Conservation (phyloP, 129 eudicot genomes). For the Flaveria ramosissima region DNA sequence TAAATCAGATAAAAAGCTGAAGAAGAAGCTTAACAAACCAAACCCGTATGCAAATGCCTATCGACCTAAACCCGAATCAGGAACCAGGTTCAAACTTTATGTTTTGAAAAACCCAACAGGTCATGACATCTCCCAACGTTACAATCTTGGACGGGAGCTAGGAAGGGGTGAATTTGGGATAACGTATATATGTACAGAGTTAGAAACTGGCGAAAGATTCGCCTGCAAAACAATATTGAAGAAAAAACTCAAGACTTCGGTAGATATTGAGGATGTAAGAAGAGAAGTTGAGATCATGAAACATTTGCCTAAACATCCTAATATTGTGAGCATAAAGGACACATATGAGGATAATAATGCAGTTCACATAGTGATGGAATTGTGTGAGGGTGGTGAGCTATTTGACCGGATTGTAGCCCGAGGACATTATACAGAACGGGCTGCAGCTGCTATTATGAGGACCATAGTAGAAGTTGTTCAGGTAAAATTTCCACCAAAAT, state of each 20-base stretch:
- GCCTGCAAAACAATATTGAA: conserved; percentile 84
- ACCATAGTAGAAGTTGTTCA: conserved; percentile 86
- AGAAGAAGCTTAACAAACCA: conserved; percentile 44
- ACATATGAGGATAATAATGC: conserved; percentile 81
- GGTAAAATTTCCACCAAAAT: conserved; percentile 30
- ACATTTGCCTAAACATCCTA: conserved; percentile 74
- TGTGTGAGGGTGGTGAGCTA: conserved; percentile 86
- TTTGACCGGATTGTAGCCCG: conserved; percentile 80
- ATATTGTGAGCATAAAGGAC: conserved; percentile 63
- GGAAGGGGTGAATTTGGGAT: conserved; percentile 87
- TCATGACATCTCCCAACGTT: conserved; percentile 44
- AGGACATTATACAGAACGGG: conserved; percentile 86
- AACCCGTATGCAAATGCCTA: conserved; percentile 54
- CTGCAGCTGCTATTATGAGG: conserved; percentile 64
- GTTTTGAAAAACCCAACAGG: conserved; percentile 68
- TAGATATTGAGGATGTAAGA: conserved; percentile 80
- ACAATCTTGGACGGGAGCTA: conserved; percentile 68
- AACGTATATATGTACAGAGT: conserved; percentile 79
- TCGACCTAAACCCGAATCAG: conserved; percentile 44
- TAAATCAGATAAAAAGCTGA: conserved; percentile 40
- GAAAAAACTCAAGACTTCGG: conserved; percentile 71
- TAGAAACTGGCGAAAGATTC: conserved; percentile 46
- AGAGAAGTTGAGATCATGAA: conserved; percentile 86
- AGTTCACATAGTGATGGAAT: conserved; percentile 79
- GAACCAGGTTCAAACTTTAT: conserved; percentile 38